Evolutionary conservation across 352 stramenopile species (phyloP), one percentile per base, ranked within the genome.

Genomic region (Phytophthora kernoviae): DNA sequence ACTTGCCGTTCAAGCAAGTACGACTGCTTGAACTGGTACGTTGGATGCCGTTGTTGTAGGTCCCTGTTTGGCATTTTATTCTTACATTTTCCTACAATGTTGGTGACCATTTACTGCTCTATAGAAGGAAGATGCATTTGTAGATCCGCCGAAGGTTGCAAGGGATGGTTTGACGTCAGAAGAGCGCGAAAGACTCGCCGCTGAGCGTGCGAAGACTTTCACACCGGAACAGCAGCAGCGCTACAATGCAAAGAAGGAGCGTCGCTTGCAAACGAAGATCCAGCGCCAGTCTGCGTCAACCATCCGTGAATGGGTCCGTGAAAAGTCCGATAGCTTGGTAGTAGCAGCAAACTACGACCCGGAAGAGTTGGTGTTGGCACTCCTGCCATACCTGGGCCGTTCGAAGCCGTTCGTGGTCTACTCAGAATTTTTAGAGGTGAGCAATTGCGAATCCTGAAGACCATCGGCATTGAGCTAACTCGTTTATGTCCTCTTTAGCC

Each of bases 391-490:
- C 60, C 75, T 99, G 24, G 84, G 77, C 21, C 82, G 84, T 17
- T 97, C 90, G 5, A 96, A 93, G 53, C 92, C 94, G 2, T 98
- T 99, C 72, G 93, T 98, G n/a, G 76, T 99, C 17, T 99, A 96
- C 77, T 96, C 81, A 32, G 94, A 98, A 77, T 98, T 94, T 67
- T 77, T 98, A 5, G 84, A 94, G 74, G 74, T 83, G 32, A 56
- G 61, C 26, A 24, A 39, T 21, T 17, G 22, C 2, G 15, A 52
- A 33, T 34, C 18, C 12, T 30, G 14, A 20, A 15, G 9, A 37
- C 12, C 40, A 20, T 11, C 21, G 21, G 6, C 21, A 40, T 37
- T 41, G 6, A 43, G 60, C 42, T 55, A 40, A 65, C 41, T 36
- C 15, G 5, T 7, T 48, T 51, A 5, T 27, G 12, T 27, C 43